These are phyloP conservation scores for Oryza glumipatula DNA, from an alignment of 176 grass and related monocot species.

Conservation along the genomic window DNA sequence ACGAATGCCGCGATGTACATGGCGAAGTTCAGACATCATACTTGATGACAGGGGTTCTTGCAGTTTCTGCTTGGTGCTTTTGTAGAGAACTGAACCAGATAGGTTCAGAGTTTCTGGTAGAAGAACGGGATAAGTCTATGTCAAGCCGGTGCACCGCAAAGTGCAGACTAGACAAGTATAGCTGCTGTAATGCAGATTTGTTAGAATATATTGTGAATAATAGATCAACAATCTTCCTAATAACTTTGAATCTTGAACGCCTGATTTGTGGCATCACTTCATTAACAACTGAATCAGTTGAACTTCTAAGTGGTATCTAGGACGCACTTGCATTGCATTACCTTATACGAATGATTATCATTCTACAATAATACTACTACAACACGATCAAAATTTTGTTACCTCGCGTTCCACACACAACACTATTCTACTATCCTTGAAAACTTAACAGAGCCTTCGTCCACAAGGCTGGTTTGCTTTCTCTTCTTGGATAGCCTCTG, in stretches of 20 bases:
- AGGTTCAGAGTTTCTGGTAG: neutral
- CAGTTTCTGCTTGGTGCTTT: neutral
- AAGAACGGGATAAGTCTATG: neutral
- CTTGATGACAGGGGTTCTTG: neutral
- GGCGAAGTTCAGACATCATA: neutral
- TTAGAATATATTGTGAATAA: neutral
- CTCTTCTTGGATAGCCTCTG: slow-evolving; percentile 76
- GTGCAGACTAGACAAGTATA: neutral
- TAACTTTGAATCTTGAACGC: neutral
- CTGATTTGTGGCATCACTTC: neutral
- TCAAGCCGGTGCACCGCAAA: neutral
- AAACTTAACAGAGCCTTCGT: slow-evolving; percentile 70
- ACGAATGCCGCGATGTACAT: neutral
- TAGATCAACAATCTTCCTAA: neutral
- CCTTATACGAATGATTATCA: neutral
- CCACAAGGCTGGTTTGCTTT: slow-evolving; percentile 63
- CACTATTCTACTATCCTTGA: slow-evolving; percentile 70
- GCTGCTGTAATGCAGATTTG: neutral
- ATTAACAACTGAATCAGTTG: neutral
- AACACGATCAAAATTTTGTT: slow-evolving; percentile 35
- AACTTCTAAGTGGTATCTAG: neutral
- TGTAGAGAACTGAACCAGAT: neutral
- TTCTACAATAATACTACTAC: neutral
- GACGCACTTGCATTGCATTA: neutral
- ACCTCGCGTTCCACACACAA: neutral